These are phyloP conservation scores for Exobasidium cylindrosporum DNA, from an alignment of 1,284 basidiomycete species.

Conservation along the genomic window DNA sequence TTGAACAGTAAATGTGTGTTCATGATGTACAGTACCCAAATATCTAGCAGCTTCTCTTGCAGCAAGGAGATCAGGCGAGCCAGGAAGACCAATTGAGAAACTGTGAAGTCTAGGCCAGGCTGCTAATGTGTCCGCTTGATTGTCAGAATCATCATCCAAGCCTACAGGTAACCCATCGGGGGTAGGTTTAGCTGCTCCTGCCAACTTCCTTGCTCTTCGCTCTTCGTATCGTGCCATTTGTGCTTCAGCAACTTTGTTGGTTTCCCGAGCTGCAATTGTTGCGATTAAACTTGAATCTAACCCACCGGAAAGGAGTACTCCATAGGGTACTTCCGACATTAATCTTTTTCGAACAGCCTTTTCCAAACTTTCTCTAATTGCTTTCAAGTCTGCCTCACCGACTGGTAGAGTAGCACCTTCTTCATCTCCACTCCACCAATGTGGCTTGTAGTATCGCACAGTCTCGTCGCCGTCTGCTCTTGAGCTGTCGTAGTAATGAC, in stretches of 20 bases:
- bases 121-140: conserved; percentile 57
- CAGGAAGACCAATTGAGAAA: conserved; percentile 92
- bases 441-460: conserved; percentile 54
- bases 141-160: conserved; percentile 52
- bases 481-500: conserved; percentile 66
- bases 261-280: conserved; percentile 92
- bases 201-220: conserved; percentile 47
- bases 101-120: conserved; percentile 97
- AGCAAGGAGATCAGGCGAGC: conserved; percentile 91
- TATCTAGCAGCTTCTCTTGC: conserved; percentile 90
- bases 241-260: conserved; percentile 69
- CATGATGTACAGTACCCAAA: conserved; percentile 93
- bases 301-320: conserved; percentile 91
- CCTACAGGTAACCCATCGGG: conserved; percentile 24
- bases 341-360: conserved; percentile 89
- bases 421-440: conserved; percentile 57
- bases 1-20: conserved; percentile 97
- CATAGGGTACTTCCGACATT: conserved; percentile 99
- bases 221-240: conserved; percentile 63
- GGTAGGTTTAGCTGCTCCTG: conserved; percentile 31
- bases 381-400: conserved; percentile 66
- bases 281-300: conserved; percentile 96
- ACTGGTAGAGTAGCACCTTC: conserved; percentile 64
- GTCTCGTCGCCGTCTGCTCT: conserved; percentile 51
- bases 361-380: conserved; percentile 70